Evolutionary conservation across 164 flowering plant genomes (phyloP), one percentile per base, ranked within the genome.

Genomic region (Buxus sempervirens): DNA sequence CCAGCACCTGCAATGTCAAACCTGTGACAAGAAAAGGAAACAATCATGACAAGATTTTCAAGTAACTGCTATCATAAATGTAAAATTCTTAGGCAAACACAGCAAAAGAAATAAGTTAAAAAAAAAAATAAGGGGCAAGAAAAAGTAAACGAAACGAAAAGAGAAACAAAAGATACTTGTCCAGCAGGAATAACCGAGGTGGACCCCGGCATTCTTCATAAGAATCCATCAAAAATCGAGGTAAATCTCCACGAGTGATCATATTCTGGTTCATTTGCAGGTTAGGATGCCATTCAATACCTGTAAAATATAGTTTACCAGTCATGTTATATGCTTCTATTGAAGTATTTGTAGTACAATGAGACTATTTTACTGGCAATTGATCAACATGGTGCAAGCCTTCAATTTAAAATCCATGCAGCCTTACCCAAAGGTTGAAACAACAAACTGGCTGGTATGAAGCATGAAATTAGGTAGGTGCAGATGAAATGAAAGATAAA

Each of bases 1-100:
- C 98, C 99, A 82, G 97, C 99, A 70, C 99, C 99, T 1, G 92
- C 98, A 76, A 88, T 76, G 79, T 96, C 99, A 84, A 96, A 96
- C 84, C 99, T 96, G 76, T 28, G 23, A 54, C n/a, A 58, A 53
- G 51, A 42, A n/a, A 62, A 8, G 42, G 8, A 27, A 32, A 54
- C 9, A 48, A 9, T 55, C 64, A 57, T 28, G 12, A 42, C 4
- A 12, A 28, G 54, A 41, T 16, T 22, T 38, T 55, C 9, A 54
- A 48, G 59, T 19, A 66, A 8, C 53, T 56, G 14, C 22, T 2
- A 22, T 16, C 24, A 42, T 19, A 14, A 9, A 19, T 14, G 36
- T 7, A 23, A 60, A 49, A 1, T 24, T 41, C 22, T 24, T 10
- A 38, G 63, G 27, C 51, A 2, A 61, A 65, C 18, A 58, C n/a